These are phyloP conservation scores for Claviceps spartinae DNA, from an alignment of 2,329 filamentous ascomycete genomes.

Conservation along the genomic window DNA sequence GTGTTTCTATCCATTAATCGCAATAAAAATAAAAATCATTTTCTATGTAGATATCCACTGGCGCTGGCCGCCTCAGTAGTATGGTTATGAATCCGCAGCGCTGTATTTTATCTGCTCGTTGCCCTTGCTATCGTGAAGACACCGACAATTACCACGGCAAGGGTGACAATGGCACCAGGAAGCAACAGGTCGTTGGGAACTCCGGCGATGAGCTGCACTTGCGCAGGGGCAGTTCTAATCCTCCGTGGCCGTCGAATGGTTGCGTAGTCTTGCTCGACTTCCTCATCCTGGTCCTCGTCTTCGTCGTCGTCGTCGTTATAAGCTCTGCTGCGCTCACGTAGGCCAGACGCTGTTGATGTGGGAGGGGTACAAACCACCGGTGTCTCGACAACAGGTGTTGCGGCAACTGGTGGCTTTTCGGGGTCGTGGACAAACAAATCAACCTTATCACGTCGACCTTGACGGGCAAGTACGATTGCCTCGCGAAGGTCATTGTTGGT, in stretches of 20 bases:
- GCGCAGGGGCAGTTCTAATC: slow-evolving; percentile 27
- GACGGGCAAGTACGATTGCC: slow-evolving; percentile 71
- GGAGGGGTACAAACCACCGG: slow-evolving; percentile 31
- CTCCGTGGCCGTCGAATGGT: slow-evolving; percentile 31
- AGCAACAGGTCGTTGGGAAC: slow-evolving; percentile 89
- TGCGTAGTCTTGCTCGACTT: slow-evolving; percentile 39
- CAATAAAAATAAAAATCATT: slow-evolving; percentile 11
- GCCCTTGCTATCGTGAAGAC: slow-evolving; percentile 79
- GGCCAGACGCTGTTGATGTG: slow-evolving; percentile 29
- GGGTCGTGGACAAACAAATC: slow-evolving; percentile 95
- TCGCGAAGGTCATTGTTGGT: slow-evolving; percentile 88
- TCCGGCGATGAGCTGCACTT: slow-evolving; percentile 73
- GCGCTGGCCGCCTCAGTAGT: slow-evolving; percentile 24
- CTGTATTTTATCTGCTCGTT: slow-evolving; percentile 32
- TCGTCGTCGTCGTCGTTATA: slow-evolving; percentile 40
- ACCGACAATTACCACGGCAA: slow-evolving; percentile 85
- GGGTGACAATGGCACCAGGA: slow-evolving; percentile 85
- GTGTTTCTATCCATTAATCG: not conserved
- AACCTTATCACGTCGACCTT: slow-evolving; percentile 74
- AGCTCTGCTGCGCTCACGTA: slow-evolving; percentile 36
- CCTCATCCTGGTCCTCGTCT: slow-evolving; percentile 36
- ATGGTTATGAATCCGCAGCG: slow-evolving; percentile 7
- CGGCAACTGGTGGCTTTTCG: slow-evolving; percentile 66
- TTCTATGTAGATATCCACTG: slow-evolving; percentile 18
- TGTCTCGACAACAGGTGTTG: slow-evolving; percentile 36